Evolutionary conservation across 2,329 filamentous ascomycete species (phyloP), one percentile per base, ranked within the genome.

Genomic region (Dryadomyces quercivorus): DNA sequence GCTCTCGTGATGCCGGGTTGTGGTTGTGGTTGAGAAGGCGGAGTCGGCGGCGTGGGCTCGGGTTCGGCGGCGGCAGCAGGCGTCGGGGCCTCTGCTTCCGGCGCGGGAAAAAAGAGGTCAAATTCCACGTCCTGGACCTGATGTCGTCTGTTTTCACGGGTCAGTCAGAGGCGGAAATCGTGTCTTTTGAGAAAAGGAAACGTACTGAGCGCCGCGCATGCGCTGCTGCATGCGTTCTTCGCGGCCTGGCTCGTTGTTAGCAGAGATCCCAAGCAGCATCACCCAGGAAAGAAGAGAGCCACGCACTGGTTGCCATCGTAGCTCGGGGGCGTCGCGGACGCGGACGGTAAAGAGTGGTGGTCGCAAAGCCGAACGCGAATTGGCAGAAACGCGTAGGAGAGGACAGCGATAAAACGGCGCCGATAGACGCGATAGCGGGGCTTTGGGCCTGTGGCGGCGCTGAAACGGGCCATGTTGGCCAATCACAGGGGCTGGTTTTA

Each of bases 151-250:
- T 50, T 6, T 18, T 13, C 21, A 36, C 13, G 4, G 2, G 52
- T 52, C 15, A 53, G 47, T 6, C 3, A 18, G 38, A 3, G 9
- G 9, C 4, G 26, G 26, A 31, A 31, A 31, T 43, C 44, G 21
- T 40, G 16, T 21, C 16, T 36, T 42, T n/a, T 15, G 4, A 9
- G 16, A 42, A 4, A n/a, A 5, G 3, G 36, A 9, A 9, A 65
- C 76, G 60, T 72, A 82, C 80, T 80, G 78, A 45, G 81, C 80
- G 58, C 81, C 81, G 58, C 81, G 80, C 64, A 85, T 76, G 63
- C 81, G 80, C 69, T 82, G 75, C 59, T 80, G 78, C 70, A 84
- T 75, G 63, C 80, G 78, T 64, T 82, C 79, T 61, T 80, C 77
- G 60, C 81, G 78, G 63, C 73, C 75, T 78, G 55, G 50, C n/a